Base-by-base conservation (phyloP, 768 basidiomycete genomes). In the Dioszegia crocea region DNA sequence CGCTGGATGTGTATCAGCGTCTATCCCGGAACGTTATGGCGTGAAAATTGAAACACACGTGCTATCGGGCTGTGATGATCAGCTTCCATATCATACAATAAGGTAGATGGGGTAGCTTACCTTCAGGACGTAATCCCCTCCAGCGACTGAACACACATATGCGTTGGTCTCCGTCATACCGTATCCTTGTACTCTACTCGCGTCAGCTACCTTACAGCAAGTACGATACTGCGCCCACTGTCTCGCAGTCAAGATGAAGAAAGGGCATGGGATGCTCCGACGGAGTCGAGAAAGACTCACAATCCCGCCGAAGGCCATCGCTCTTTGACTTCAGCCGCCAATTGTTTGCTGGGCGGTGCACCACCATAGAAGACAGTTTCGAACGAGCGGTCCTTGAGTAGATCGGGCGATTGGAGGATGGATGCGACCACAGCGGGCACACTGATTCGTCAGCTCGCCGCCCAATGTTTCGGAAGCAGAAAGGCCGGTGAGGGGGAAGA, bases 141-240 rank as follows among this genome's bases (percentile, higher is more conserved):
- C 71, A 16, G 68, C 66, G 9, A 70, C 57, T 1, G 71, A 70
- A 52, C 68, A 70, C n/a, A 73, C 66, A 64, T 70, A 70, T 2
- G 71, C 71, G 40, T 73, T 73, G 3, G 71, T 73, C 62, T 73
- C 71, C 0, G 68, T 73, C 59, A 73, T 46, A 9, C 71, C 71
- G 43, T 73, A 73, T 12, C 71, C 71, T 52, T 73, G 71, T 9
- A 73, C 68, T 27, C 71, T 73, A 39, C 8, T n/a, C n/a, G n/a
- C n/a, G n/a, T n/a, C n/a, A n/a, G n/a, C n/a, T n/a, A n/a, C n/a
- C n/a, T n/a, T n/a, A n/a, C n/a, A n/a, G n/a, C n/a, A n/a, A n/a
- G n/a, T n/a, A n/a, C n/a, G n/a, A n/a, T n/a, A n/a, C n/a, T n/a
- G n/a, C n/a, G n/a, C n/a, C n/a, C n/a, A n/a, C n/a, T n/a, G n/a